Percentiles rank a stretch among this genome's conserved stretches.
Conservation (phyloP, 768 basidiomycete species). For the Calocybe gangraenosa region DNA sequence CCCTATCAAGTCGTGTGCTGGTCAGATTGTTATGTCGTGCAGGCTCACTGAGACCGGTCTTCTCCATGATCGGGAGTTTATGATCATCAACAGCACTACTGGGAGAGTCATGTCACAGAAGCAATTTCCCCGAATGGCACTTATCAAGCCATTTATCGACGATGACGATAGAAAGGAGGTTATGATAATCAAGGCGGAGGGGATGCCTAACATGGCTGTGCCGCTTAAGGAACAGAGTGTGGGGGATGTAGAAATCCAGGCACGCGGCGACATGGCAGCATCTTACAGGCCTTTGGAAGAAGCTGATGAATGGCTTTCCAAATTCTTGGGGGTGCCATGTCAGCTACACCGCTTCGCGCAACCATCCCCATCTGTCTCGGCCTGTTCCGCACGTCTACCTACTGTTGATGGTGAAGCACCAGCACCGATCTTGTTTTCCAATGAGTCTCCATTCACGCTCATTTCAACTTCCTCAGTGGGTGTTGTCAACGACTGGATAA, state of each 20-base stretch:
- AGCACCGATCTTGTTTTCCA: conserved; percentile 12
- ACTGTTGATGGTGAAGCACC: not conserved
- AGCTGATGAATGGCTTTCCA: conserved; percentile 14
- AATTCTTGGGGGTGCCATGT: conserved; percentile 11
- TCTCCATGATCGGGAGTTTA: conserved; percentile 13
- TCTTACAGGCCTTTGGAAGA: conserved; percentile 5
- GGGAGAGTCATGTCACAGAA: conserved; percentile 14
- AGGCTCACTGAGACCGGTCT: conserved; percentile 8
- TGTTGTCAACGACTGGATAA: conserved; percentile 8
- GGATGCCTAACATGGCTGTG: conserved; percentile 9
- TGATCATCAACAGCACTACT: conserved; percentile 7
- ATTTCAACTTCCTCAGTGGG: conserved; percentile 12
- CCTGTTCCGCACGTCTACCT: conserved; percentile 1
- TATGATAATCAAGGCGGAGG: conserved; percentile 10
- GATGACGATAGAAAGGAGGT: not conserved
- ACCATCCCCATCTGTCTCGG: not conserved
- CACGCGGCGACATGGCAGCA: not conserved
- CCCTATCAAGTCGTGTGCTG: conserved; percentile 16
- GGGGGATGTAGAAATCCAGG: not conserved
- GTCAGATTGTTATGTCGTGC: conserved; percentile 6
- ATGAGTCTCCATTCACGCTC: conserved; percentile 16
- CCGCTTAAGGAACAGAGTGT: not conserved
- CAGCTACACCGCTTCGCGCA: conserved; percentile 9
- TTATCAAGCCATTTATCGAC: conserved; percentile 12
- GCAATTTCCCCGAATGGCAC: conserved; percentile 13